Base-by-base conservation (phyloP, 306 rosid species). In the Gastrolobium villosum region DNA sequence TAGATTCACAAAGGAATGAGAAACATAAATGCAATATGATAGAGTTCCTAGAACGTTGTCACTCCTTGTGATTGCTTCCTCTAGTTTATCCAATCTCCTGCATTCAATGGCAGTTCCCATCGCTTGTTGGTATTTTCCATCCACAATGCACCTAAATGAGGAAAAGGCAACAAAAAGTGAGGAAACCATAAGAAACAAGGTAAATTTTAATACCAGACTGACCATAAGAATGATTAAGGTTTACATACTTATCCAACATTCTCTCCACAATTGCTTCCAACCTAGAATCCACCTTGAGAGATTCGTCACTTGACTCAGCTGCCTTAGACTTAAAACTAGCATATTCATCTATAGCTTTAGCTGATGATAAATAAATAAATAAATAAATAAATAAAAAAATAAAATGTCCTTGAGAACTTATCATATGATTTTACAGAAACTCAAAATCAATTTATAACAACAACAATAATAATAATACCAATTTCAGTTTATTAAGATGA, bases 101-200 rank as follows among this genome's bases (percentile, higher is more conserved):
- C 99, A 95, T 83, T 95, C 99, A 73, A 93, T 88, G 69, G 99
- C 94, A 82, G 89, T 95, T 50, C 99, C 99, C 98, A 95, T 93
- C 65, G 98, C 99, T 84, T 95, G 99, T 43, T 91, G 97, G 87
- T 91, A 93, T 78, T 91, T 95, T 43, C 99, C 99, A 83, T 95
- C 98, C 77, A 83, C 52, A 36, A 93, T 95, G 76, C 99, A 95
- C 92, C 99, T 95, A 79, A 43, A 78, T 52, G 39, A 56, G 37
- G 8, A 54, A 63, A 71, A 65, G 32, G 63, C 82, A 60, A 76
- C 65, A 72, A 61, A 37, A 52, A 36, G 68, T 37, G 46, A 66
- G 34, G 35, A 13, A 70, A 57, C 56, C 69, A 28, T 53, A 48
- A 64, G 70, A 15, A 41, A 13, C 13, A 65, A 35, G 65, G 43